Evolutionary conservation across 129 eudicot genomes (phyloP), one percentile per base, ranked within the genome.

Genomic region (Flaveria bidentis): DNA sequence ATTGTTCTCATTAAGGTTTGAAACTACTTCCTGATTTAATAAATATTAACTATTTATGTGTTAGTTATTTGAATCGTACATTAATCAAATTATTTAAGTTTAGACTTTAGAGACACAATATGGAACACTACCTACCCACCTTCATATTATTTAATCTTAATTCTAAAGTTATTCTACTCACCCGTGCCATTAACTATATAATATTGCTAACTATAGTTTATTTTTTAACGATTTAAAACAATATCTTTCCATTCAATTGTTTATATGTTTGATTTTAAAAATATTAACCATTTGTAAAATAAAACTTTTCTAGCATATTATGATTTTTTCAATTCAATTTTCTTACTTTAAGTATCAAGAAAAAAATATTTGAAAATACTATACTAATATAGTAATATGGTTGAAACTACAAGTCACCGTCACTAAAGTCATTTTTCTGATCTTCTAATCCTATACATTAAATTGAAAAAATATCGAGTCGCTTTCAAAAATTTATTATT

Each of bases 11-110:
- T 82, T 72, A 30, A 88, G 92, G 74, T 86, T 85, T 11, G 83
- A 78, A 72, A 93, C 98, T 84, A 93, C 96, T 80, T 82, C 90
- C 96, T 93, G 89, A 10, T 60, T 58, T 41, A 8, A 22, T 42
- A 73, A 1, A 41, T 26, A 41, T 52, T 8, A 11, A 47, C 13
- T 20, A 20, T 28, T 10, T 33, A n/a, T 8, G 17, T 39, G 51
- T 73, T 9, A 56, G 67, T 60, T 55, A 42, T 23, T 16, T 39
- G 10, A 39, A 33, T 33, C 39, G 39, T 33, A 33, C 39, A 33
- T 33, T 33, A 5, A 33, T 33, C 39, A 33, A 5, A 33, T 62
- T 26, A 13, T 28, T 26, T 26, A 62, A 15, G 9, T 62, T 5
- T 28, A 13, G 45, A 15, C 3, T 62, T 5, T 28, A 13, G 45